Evolutionary conservation across 495 filamentous ascomycete species (phyloP).

Genomic region (Neurospora sp.): DNA sequence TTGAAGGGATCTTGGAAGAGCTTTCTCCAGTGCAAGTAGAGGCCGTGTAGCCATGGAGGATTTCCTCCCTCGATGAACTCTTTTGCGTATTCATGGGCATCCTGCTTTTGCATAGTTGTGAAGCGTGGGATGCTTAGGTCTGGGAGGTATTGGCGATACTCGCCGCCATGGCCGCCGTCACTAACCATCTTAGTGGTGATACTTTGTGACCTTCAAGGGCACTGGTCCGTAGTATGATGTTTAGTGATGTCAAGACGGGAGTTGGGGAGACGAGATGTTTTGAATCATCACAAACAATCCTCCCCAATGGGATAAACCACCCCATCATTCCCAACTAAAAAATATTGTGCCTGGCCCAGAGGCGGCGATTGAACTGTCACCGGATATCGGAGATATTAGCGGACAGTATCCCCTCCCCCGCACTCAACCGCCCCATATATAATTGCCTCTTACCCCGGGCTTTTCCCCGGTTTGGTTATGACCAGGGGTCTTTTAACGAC

Average conservation of each 20-base stretch:
- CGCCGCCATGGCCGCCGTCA: conserved; percentile 1
- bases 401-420: neutral
- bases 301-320: neutral
- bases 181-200: neutral
- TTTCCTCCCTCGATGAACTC: conserved; percentile 47
- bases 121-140: conserved; percentile 52
- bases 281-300: neutral
- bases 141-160: conserved; percentile 40
- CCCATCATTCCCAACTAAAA: neutral
- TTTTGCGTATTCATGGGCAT: conserved; percentile 53
- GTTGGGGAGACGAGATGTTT: neutral
- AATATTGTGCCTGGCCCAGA: neutral
- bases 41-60: conserved; percentile 58
- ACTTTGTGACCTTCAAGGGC: neutral
- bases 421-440: neutral
- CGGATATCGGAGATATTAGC: neutral
- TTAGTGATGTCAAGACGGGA: neutral
- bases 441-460: neutral
- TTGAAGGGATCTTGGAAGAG: conserved; percentile 58
- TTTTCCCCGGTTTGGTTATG: neutral
- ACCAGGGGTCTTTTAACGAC: neutral
- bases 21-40: conserved; percentile 58
- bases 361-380: neutral
- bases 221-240: neutral
- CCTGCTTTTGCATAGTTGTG: conserved; percentile 50